Percentiles rank a stretch among this genome's conserved stretches.
Evolutionary conservation across 2,329 filamentous ascomycete species (phyloP).

Genomic region (Hypomyces perniciosus): DNA sequence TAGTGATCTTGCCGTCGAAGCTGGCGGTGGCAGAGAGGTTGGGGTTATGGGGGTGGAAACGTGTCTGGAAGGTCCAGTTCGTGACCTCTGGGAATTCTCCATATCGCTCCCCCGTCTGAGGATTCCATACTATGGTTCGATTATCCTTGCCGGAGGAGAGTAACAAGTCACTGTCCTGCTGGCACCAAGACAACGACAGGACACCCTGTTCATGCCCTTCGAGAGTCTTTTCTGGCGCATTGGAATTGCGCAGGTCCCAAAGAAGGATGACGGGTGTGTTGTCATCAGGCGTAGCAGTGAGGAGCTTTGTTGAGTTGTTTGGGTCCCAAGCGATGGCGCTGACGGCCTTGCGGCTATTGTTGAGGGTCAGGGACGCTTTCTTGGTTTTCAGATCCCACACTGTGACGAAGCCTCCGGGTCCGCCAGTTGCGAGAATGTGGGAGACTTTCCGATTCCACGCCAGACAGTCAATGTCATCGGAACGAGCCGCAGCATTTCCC

Average conservation of each 20-base stretch:
- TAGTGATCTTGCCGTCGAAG: constrained; percentile 91
- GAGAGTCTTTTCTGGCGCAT: constrained; percentile 82
- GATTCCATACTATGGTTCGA: constrained; percentile 91
- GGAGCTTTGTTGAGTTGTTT: constrained; percentile 85
- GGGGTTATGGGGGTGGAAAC: constrained; percentile 90
- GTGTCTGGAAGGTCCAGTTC: constrained; percentile 98
- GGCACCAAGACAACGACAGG: constrained; percentile 90
- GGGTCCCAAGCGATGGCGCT: constrained; percentile 98
- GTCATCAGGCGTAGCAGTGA: constrained; percentile 88
- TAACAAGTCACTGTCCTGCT: constrained; percentile 80
- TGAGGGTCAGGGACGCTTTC: constrained; percentile 92
- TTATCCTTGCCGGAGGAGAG: constrained; percentile 97
- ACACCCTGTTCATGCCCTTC: constrained; percentile 93
- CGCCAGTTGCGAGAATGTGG: constrained; percentile 92
- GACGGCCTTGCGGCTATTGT: constrained; percentile 90
- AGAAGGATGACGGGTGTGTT: constrained; percentile 80
- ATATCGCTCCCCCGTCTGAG: constrained; percentile 77
- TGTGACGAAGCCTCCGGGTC: constrained; percentile 88
- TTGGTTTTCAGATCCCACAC: constrained; percentile 98
- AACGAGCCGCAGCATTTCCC: constrained; percentile 79
- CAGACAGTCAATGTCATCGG: constrained; percentile 91
- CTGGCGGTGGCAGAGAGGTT: constrained; percentile 90
- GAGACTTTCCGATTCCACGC: constrained; percentile 99
- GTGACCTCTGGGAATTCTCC: constrained; percentile 96
- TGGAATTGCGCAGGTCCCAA: constrained; percentile 95